Base-by-base conservation (phyloP, 441 rosid species). In the Aleurites moluccanus region DNA sequence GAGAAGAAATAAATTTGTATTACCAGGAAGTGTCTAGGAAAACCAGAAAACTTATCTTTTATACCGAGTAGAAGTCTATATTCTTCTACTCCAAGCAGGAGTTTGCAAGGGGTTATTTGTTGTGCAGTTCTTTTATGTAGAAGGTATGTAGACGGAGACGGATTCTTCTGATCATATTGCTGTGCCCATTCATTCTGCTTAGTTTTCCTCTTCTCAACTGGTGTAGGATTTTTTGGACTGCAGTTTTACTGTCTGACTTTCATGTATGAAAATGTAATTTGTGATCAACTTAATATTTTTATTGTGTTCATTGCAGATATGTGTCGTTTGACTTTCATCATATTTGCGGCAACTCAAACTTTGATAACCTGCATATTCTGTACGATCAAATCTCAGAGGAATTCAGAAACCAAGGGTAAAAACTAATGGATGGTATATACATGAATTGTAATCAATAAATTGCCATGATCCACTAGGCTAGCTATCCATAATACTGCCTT, bases 261-360 rank as follows among this genome's bases (percentile, higher is more conserved):
- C 55, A 59, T 38, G 7, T 40, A 30, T 55, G 73, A 64, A 57
- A 76, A 56, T 13, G 13, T 68, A 40, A 21, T 35, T 69, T 65
- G 42, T 35, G 28, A 52, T 74, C 21, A 67, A 65, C 67, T 79
- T 52, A 49, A 49, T 35, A 33, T 42, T 69, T 75, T 30, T 38
- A 38, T 57, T 67, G 61, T 77, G 60, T 75, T 80, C 73, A 4
- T 65, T 73, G 80, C 96, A 95, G 99, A 86, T 95, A 89, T 75
- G 78, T 91, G 66, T 81, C 96, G 28, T 95, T 93, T 75, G 98
- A 95, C 79, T 95, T 93, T 72, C 99, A 95, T 79, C 87, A 83
- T 76, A 66, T 87, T 30, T 93, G 98, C 82, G 97, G 98, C 82
- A 90, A 76, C 78, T 80, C 96, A 74, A 91, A 92, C 82, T 95